Percentiles rank a stretch among this genome's conserved stretches.
These are phyloP conservation scores for Apophysomyces variabilis DNA, from an alignment of 371 early-diverging fungal species.

Conservation along the genomic window DNA sequence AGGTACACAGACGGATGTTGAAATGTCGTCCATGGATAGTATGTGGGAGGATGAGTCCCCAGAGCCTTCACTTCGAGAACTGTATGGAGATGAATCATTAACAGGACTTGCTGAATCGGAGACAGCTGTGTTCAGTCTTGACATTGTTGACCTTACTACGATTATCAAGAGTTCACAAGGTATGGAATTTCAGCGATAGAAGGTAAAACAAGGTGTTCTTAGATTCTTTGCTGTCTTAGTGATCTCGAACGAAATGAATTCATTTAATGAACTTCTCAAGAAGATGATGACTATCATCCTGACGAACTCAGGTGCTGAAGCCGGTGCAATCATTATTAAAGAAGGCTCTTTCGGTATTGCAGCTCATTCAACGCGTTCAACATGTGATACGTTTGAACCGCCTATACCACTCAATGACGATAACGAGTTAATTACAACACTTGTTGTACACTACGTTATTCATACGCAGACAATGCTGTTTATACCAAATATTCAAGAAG, in stretches of 20 bases:
- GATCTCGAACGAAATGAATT: conserved; percentile 53
- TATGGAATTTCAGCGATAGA: conserved; percentile 7
- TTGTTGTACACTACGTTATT: conserved; percentile 48
- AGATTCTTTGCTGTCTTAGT: conserved; percentile 21
- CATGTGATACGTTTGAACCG: conserved; percentile 44
- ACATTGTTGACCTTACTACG: conserved; percentile 53
- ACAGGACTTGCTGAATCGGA: conserved; percentile 21
- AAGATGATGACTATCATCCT: conserved; percentile 53
- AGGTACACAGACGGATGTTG: conserved; percentile 38
- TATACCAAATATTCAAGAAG: conserved; percentile 45
- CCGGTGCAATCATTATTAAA: conserved; percentile 51
- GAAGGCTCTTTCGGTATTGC: conserved; percentile 48
- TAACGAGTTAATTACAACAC: conserved; percentile 34
- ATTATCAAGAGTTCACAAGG: conserved; percentile 55
- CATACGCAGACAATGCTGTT: conserved; percentile 44
- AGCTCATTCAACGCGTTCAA: conserved; percentile 37
- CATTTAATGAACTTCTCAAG: conserved; percentile 48
- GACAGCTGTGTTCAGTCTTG: conserved; percentile 40
- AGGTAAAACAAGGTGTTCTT: not conserved
- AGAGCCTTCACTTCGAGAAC: conserved; percentile 32
- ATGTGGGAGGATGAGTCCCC: conserved; percentile 25
- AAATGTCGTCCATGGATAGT: conserved; percentile 7
- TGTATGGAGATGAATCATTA: conserved; percentile 26
- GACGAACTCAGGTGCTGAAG: conserved; percentile 50
- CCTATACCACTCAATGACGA: conserved; percentile 45